A percentile compares a stretch with the other conserved stretches of the same genome.
Evolutionary conservation across 2,329 filamentous ascomycete species (phyloP).

Genomic region (Alternaria alternata): DNA sequence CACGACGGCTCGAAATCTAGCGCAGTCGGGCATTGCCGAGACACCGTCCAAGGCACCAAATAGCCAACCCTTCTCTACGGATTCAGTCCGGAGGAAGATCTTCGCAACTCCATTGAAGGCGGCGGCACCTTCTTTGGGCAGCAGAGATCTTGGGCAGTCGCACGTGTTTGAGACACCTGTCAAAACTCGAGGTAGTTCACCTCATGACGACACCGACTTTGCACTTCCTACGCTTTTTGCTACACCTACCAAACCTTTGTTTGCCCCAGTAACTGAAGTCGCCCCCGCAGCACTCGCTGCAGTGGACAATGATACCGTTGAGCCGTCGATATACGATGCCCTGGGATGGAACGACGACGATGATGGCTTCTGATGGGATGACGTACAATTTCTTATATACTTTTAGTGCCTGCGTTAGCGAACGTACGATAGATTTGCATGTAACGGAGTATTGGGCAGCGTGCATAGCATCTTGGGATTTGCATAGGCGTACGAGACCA

Average conservation of each 20-base stretch:
- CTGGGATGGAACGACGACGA: conserved; percentile 59
- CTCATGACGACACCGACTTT: conserved; percentile 10
- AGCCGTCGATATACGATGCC: conserved; percentile 52
- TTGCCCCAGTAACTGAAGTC: conserved; percentile 1
- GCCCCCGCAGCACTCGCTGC: conserved; percentile 18
- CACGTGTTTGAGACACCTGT: conserved; percentile 36
- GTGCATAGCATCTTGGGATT: conserved; percentile 13
- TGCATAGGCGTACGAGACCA: conserved; percentile 2
- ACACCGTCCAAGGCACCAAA: conserved; percentile 54
- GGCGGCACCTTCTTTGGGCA: conserved; percentile 10
- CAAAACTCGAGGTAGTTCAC: conserved; percentile 28
- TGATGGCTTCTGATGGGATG: conserved; percentile 28
- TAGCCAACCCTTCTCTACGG: conserved; percentile 37
- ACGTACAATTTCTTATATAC: conserved; percentile 13
- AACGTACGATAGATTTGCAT: conserved; percentile 28
- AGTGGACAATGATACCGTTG: conserved; percentile 21
- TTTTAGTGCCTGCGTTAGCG: conserved; percentile 44
- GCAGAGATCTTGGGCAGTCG: conserved; percentile 5
- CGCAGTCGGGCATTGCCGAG: conserved; percentile 48
- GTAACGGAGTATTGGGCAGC: conserved; percentile 29
- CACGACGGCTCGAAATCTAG: conserved; percentile 40
- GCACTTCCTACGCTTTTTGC: conserved; percentile 22
- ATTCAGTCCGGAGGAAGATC: conserved; percentile 36
- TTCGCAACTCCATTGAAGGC: conserved; percentile 46
- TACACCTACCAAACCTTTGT: conserved; percentile 29